A percentile compares a stretch with the other conserved stretches of the same genome.
Evolutionary conservation across 2,329 filamentous ascomycete genomes (phyloP).

Genomic region (Botrytis aclada): DNA sequence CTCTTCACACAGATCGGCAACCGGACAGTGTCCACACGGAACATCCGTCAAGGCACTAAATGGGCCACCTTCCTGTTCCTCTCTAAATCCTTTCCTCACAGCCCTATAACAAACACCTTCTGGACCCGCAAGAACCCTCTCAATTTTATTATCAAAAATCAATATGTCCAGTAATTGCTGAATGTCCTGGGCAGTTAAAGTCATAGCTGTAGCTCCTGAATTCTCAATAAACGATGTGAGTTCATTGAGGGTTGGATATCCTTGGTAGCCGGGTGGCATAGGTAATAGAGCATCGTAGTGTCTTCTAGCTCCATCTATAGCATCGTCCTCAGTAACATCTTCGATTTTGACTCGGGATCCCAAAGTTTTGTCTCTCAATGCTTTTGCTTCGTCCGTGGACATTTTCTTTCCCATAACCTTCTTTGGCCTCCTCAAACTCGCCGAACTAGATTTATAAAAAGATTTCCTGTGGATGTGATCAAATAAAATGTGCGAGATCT

Average conservation of each 20-base stretch:
- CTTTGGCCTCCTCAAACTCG: slow-evolving; percentile 48
- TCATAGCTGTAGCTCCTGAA: slow-evolving; percentile 67
- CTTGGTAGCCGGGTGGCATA: slow-evolving; percentile 62
- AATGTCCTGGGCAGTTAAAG: slow-evolving; percentile 70
- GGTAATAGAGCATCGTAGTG: slow-evolving; percentile 42
- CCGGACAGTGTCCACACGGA: slow-evolving; percentile 87
- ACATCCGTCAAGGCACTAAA: slow-evolving; percentile 67
- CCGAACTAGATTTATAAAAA: slow-evolving; percentile 55
- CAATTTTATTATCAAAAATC: slow-evolving; percentile 81
- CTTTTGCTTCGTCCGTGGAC: slow-evolving; percentile 43
- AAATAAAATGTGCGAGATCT: slow-evolving; percentile 69
- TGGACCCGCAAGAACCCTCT: slow-evolving; percentile 48
- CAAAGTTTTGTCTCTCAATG: slow-evolving; percentile 30
- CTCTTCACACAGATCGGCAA: slow-evolving; percentile 88
- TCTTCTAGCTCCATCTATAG: slow-evolving; percentile 20
- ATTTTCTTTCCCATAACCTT: slow-evolving; percentile 50
- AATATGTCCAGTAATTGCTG: slow-evolving; percentile 84
- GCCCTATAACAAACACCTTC: slow-evolving; percentile 40
- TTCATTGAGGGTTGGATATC: slow-evolving; percentile 76
- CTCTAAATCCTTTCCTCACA: slow-evolving; percentile 31
- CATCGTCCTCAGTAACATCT: slow-evolving; percentile 26
- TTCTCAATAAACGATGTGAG: slow-evolving; percentile 73
- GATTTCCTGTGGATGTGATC: slow-evolving; percentile 69
- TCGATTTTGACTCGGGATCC: slow-evolving; percentile 21
- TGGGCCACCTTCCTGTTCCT: slow-evolving; percentile 41